Evolutionary conservation across 2,329 filamentous ascomycete species (phyloP).

Genomic region (Curvularia sp.): DNA sequence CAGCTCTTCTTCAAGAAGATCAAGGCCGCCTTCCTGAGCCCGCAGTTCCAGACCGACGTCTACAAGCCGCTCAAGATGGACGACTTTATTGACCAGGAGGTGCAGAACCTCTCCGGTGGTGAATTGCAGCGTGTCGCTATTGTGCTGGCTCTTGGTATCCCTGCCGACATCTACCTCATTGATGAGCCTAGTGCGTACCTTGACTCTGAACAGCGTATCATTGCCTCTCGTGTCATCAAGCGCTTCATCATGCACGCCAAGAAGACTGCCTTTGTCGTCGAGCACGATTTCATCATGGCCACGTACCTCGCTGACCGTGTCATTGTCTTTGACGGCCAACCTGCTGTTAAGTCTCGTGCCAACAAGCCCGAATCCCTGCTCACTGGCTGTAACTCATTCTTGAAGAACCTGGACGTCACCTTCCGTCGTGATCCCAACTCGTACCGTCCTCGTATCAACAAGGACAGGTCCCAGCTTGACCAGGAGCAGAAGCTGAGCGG

Average conservation of each 20-base stretch:
- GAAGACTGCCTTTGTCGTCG: slow-evolving; percentile 98
- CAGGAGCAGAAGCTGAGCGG: slow-evolving; percentile 94
- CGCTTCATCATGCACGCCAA: slow-evolving; percentile 99
- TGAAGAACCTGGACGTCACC: slow-evolving; percentile 96
- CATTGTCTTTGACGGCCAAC: slow-evolving; percentile 96
- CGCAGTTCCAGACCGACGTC: slow-evolving; percentile 99
- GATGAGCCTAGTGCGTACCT: slow-evolving; percentile 88
- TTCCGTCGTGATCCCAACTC: slow-evolving; percentile 98
- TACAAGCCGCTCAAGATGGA: slow-evolving; percentile 99
- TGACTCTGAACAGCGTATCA: slow-evolving; percentile 98
- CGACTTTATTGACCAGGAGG: slow-evolving; percentile 99
- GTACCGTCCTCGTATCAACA: slow-evolving; percentile 98
- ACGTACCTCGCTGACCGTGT: slow-evolving; percentile 87
- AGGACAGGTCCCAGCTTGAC: slow-evolving; percentile 91
- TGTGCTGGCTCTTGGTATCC: slow-evolving; percentile 91
- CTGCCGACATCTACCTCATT: slow-evolving; percentile 97
- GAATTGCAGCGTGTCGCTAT: slow-evolving; percentile 99
- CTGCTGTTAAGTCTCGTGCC: slow-evolving; percentile 85
- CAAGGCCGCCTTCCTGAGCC: slow-evolving; percentile 92
- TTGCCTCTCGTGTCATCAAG: slow-evolving; percentile 97
- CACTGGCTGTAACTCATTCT: slow-evolving; percentile 94
- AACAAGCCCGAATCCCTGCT: slow-evolving; percentile 91
- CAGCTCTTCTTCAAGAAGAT: slow-evolving; percentile 99
- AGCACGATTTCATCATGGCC: slow-evolving; percentile 99
- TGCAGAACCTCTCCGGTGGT: slow-evolving; percentile 98